Evolutionary conservation across 1,284 basidiomycete genomes (phyloP), one percentile per base, ranked within the genome.

Genomic region (Moesziomyces sp.): DNA sequence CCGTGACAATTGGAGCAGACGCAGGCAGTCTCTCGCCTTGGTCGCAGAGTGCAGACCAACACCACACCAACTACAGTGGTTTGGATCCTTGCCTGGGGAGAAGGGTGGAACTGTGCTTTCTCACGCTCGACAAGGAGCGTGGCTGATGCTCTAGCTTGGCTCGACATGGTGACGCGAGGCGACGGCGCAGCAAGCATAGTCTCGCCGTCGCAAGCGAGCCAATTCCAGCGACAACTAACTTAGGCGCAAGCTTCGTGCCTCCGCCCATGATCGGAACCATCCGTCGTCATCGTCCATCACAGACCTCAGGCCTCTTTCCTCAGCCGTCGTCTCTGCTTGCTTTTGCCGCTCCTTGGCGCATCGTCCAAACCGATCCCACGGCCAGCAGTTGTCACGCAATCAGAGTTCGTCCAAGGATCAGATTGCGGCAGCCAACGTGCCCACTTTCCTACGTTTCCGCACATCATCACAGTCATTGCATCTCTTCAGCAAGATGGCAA

Each of bases 101-200:
- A 35, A 11, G 30, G 45, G 52, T 44, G 45, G 35, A 53, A 26
- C 24, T 3, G 35, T 35, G 35, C 16, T 13, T 13, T 35, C 16
- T 13, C 35, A 16, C 38, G 38, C 16, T 6, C 1, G 38, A 18
- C 16, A 6, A 18, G 38, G 18, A 18, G 38, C 38, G 38, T 8
- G 38, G 38, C 6, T 0, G 38, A 40, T 6, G 38, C 38, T 40
- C 38, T 40, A 18, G 38, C 38, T 40, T 18, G 38, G 38, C 35
- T 51, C 50, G n/a, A 19, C 21, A 10, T 46, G 40, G 38, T 34
- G 57, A 59, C 46, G 57, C 57, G 45, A 59, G 19, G 35, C 49
- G 49, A 59, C 49, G 34, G 38, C 44, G 18, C n/a, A 8, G 24
- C 44, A 28, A 44, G 34, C 9, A 34, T 21, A 16, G 23, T n/a